Percentiles rank a stretch among this genome's conserved stretches.
These are phyloP conservation scores for Fraxinus latifolia DNA, from an alignment of 305 asterid genomes.

Conservation along the genomic window DNA sequence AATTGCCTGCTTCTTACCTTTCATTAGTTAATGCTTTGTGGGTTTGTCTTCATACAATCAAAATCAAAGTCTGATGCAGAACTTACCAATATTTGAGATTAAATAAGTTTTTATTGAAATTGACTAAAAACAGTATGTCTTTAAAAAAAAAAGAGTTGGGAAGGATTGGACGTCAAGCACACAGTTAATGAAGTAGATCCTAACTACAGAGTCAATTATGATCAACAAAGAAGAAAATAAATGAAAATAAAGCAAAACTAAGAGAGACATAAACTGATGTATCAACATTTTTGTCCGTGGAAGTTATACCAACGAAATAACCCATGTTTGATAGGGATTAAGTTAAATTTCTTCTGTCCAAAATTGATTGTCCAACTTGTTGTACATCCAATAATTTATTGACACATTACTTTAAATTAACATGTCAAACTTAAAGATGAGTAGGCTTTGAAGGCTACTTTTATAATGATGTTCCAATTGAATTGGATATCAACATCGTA, in stretches of 20 bases:
- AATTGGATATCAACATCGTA: neutral
- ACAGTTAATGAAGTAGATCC: neutral
- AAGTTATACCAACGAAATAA: neutral
- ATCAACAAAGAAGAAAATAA: neutral
- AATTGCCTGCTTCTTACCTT: slow-evolving; percentile 50
- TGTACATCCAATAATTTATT: neutral
- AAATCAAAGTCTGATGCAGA: neutral
- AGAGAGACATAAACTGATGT: neutral
- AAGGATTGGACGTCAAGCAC: neutral
- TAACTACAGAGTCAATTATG: neutral
- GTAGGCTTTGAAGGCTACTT: neutral
- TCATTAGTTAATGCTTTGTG: slow-evolving; percentile 40
- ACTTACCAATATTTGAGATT: neutral
- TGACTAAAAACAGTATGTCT: neutral
- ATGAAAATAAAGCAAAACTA: neutral
- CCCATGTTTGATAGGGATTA: neutral
- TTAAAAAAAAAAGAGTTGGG: neutral
- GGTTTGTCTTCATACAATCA: slow-evolving; percentile 27
- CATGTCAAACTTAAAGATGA: neutral
- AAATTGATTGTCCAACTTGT: neutral
- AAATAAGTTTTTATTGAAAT: neutral
- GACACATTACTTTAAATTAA: neutral
- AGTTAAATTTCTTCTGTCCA: neutral
- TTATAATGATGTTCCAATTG: neutral
- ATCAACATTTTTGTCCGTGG: neutral